Evolutionary conservation across 202 grass and related monocot genomes (phyloP).

Genomic region (Saccharum hybrid): DNA sequence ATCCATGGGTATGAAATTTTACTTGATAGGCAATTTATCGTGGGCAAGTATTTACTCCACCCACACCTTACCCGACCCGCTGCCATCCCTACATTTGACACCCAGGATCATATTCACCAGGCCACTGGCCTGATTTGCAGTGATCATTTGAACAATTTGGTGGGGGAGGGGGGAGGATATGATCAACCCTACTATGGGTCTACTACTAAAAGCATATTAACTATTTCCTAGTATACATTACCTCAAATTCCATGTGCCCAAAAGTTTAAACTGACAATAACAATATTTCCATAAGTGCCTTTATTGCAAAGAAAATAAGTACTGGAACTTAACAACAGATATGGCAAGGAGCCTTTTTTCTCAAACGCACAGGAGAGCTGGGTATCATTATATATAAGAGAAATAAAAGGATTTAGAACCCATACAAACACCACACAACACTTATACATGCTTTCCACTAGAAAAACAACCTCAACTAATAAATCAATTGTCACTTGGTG

Average conservation of each 20-base stretch:
- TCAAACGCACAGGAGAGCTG: neutral
- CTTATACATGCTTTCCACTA: neutral
- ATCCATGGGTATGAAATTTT: too few species aligned
- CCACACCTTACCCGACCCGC: too few species aligned
- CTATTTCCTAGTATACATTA: neutral
- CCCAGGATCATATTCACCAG: neutral
- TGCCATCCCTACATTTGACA: neutral
- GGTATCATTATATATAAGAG: neutral
- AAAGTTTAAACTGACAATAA: neutral
- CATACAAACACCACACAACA: neutral
- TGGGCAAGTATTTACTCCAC: too few species aligned
- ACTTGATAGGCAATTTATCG: too few species aligned
- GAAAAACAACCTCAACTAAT: neutral
- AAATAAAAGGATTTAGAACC: neutral
- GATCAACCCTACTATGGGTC: neutral
- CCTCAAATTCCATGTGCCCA: neutral
- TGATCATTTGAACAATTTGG: neutral
- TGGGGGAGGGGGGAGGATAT: neutral
- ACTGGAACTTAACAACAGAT: neutral
- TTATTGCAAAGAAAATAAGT: neutral
- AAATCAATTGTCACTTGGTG: neutral
- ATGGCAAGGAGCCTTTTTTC: slow-evolving; percentile 4
- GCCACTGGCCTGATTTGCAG: neutral
- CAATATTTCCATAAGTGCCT: neutral
- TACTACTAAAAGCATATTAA: neutral